Base-by-base conservation (phyloP, 1,139 yeast species). In the Magnusiomyces clavatus region DNA sequence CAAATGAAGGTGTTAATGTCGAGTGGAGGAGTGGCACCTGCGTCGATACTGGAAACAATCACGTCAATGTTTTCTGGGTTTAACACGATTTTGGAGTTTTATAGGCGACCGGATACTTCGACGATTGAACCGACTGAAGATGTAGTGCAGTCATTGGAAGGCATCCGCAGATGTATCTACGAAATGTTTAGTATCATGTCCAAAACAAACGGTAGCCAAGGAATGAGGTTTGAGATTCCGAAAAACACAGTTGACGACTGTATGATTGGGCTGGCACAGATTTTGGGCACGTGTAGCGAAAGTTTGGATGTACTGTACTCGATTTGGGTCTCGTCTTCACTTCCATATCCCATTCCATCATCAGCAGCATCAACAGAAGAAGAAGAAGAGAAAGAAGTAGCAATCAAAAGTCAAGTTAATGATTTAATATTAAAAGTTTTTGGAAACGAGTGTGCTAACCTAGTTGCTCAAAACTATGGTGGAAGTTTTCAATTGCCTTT, bases 401-500 rank as follows among this genome's bases (percentile, higher is more conserved):
- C 8, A 24, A 24, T 24, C 8, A 24, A 24, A 24, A 24, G 31
- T 24, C 31, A 24, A 24, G 31, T 24, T 8, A 24, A 24, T 24
- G 31, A 24, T 24, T 24, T 24, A 8, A 24, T 24, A 4, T 8
- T 5, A 24, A 24, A 24, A 24, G 31, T 24, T 4, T 24, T 24
- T 24, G 31, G 39, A 4, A 12, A 37, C 10, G 16, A 13, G 5
- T 5, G 4, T 14, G 11, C 11, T 37, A 14, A 14, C 10, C 39
- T 14, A 37, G 8, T 37, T 5, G 11, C 6, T 10, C 39, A 37
- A 13, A 37, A 37, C 10, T 4, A 12, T 37, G 11, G n/a, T 37
- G 16, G 16, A 4, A 12, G 24, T 19, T 14, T 43, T 36, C 56
- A 24, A 24, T 8, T 61, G 35, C 62, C 64, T 6, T 45, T 31